A percentile compares a stretch with the other conserved stretches of the same genome.
phyloP scores from a whole-genome alignment of 345 rosid species.

The Heritiera littoralis region DNA sequence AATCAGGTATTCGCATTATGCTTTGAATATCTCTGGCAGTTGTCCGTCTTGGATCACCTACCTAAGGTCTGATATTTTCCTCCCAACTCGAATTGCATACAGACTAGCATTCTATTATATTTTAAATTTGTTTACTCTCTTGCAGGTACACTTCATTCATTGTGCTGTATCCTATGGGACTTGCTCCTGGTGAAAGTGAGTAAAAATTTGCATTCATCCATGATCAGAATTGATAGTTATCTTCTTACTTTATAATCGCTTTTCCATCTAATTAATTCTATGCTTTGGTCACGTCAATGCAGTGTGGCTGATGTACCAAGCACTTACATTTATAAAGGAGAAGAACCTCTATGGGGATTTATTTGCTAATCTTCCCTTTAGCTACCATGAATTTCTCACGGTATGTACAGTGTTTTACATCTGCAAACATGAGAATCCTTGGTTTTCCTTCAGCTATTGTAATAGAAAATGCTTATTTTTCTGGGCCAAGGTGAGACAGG shows the following conservation, averaged over 20 bases:
- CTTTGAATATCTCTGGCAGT: slow-evolving; percentile 49
- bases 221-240: background rate
- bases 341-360: slow-evolving; percentile 50
- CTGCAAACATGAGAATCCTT: background rate
- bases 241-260: background rate
- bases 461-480: background rate
- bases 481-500: background rate
- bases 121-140: too few species aligned
- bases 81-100: too few species aligned
- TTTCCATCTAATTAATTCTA: slow-evolving; percentile 15
- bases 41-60: slow-evolving; percentile 42
- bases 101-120: too few species aligned
- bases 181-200: slow-evolving; percentile 77
- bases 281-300: slow-evolving; percentile 28
- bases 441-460: too few species aligned
- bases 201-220: slow-evolving; percentile 6
- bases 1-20: slow-evolving; percentile 77
- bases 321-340: slow-evolving; percentile 68
- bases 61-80: too few species aligned
- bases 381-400: slow-evolving; percentile 53
- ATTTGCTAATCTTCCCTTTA: slow-evolving; percentile 62
- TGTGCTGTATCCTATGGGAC: too few species aligned
- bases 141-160: too few species aligned
- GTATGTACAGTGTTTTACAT: slow-evolving; percentile 38
- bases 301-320: slow-evolving; percentile 80